Percentiles rank a stretch among this genome's conserved stretches.
These are phyloP conservation scores for Fusarium subglutinans DNA, from an alignment of 2,329 filamentous ascomycete species.

Conservation along the genomic window DNA sequence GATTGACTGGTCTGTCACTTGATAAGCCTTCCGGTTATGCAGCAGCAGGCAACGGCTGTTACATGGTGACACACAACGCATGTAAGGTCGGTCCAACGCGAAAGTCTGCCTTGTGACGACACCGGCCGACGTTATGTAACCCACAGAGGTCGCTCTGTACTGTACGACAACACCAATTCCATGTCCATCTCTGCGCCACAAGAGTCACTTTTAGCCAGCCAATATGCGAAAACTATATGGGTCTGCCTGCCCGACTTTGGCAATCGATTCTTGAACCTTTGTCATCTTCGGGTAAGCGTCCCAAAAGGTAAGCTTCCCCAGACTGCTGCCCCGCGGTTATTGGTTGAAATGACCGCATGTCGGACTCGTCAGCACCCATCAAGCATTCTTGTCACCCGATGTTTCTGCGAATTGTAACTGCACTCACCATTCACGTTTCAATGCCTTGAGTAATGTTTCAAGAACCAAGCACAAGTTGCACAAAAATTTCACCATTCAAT, in stretches of 20 bases:
- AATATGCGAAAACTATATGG: conserved; percentile 4
- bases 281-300: conserved; percentile 25
- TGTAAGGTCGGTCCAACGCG: neutral
- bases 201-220: conserved; percentile 6
- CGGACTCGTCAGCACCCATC: conserved; percentile 20
- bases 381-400: neutral
- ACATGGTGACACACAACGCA: neutral
- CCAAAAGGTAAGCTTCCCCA: conserved; percentile 16
- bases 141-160: neutral
- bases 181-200: conserved; percentile 5
- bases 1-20: neutral
- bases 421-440: neutral
- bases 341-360: conserved; percentile 21
- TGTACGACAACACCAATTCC: neutral
- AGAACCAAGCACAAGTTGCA: too few species aligned
- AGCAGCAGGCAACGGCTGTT: neutral
- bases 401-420: neutral
- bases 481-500: neutral
- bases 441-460: neutral
- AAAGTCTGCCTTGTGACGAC: neutral
- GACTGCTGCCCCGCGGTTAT: conserved; percentile 1
- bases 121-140: neutral
- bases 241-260: neutral
- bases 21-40: neutral
- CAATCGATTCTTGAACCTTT: conserved; percentile 1